Conservation (phyloP, 768 basidiomycete genomes). For the Lactarius tabidus region DNA sequence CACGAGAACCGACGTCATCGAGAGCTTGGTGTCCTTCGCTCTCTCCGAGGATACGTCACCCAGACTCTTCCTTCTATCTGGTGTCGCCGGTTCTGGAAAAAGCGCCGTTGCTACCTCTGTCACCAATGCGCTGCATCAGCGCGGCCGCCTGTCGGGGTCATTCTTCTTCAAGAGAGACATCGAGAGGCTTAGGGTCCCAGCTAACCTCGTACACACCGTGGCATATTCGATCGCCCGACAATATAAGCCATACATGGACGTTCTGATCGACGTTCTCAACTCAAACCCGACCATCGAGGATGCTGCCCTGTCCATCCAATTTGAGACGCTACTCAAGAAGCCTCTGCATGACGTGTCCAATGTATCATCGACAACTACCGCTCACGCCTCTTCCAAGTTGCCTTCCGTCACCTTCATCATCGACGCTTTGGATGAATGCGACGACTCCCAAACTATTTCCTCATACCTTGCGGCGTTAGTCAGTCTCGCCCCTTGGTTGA, state of each 20-base stretch:
- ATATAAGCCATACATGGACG: neutral
- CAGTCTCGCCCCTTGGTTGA: neutral
- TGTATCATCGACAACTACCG: neutral
- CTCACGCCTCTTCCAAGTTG: neutral
- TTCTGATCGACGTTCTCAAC: neutral
- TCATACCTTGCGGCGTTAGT: neutral
- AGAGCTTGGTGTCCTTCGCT: neutral
- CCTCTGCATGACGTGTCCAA: neutral
- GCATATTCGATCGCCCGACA: neutral
- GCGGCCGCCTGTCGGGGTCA: neutral
- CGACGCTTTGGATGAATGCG: neutral
- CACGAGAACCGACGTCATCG: neutral
- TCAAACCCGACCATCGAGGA: neutral
- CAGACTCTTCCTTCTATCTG: neutral
- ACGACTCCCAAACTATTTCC: neutral
- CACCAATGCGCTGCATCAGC: neutral
- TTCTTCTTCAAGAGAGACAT: neutral
- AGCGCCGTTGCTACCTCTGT: neutral
- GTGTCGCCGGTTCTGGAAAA: neutral
- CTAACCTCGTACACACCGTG: neutral
- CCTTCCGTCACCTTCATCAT: neutral
- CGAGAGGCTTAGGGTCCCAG: neutral
- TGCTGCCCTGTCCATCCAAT: neutral
- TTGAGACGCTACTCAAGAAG: neutral
- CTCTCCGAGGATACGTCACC: neutral